phyloP scores from a whole-genome alignment of 441 rosid species.

The Gossypium davidsonii region DNA sequence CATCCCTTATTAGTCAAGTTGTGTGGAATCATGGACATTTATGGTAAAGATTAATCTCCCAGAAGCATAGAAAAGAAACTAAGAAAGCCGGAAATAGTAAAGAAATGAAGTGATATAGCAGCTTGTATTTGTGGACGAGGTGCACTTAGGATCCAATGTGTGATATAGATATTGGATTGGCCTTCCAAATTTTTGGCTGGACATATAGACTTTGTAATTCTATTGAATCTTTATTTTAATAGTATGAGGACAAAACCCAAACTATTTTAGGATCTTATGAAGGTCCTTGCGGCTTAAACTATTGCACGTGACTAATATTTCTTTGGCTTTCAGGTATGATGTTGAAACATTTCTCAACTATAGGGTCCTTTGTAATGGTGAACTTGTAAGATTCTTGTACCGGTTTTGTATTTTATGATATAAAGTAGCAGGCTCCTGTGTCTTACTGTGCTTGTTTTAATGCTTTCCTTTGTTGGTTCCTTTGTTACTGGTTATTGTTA shows the following conservation, averaged over 20 bases:
- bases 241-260: neutral
- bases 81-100: neutral
- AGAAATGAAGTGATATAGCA: neutral
- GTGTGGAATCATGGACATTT: neutral
- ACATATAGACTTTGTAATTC: neutral
- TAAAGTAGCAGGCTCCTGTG: neutral
- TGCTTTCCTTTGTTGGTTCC: neutral
- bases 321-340: constrained; percentile 46
- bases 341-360: constrained; percentile 40
- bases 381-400: constrained; percentile 40
- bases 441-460: neutral
- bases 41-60: neutral
- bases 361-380: constrained; percentile 43
- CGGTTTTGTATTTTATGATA: neutral
- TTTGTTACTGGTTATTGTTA: neutral
- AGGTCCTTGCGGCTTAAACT: neutral
- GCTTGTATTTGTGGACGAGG: neutral
- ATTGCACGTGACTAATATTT: neutral
- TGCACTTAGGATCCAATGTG: neutral
- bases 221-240: neutral
- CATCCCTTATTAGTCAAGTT: neutral
- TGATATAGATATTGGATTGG: neutral
- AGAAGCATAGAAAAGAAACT: neutral
- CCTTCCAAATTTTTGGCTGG: neutral
- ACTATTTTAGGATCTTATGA: neutral